Conservation (phyloP, 768 basidiomycete species). For the Phylloporus arenicola region DNA sequence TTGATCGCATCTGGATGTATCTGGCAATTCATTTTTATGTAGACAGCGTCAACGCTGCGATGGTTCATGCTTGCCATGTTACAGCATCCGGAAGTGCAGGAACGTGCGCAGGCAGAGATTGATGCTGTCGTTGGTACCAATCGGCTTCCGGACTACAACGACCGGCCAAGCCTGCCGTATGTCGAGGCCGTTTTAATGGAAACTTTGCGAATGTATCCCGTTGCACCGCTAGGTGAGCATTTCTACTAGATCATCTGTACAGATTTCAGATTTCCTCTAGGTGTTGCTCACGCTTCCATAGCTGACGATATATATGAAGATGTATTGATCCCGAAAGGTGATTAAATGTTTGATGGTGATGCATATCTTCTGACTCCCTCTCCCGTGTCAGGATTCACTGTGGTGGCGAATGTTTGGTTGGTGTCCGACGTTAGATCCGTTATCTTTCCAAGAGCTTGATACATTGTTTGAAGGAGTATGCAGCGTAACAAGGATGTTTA, state of each 20-base stretch:
- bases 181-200: constrained; percentile 28
- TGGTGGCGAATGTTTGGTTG: background rate
- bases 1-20: background rate
- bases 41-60: constrained; percentile 7
- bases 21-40: background rate
- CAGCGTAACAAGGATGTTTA: background rate
- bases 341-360: background rate
- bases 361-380: background rate
- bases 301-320: background rate
- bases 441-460: background rate
- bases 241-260: background rate
- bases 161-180: constrained; percentile 24
- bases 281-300: background rate
- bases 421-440: background rate
- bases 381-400: background rate
- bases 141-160: constrained; percentile 23
- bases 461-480: background rate
- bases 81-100: constrained; percentile 28
- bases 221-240: constrained; percentile 20
- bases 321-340: background rate
- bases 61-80: constrained; percentile 32
- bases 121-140: constrained; percentile 24
- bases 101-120: constrained; percentile 28
- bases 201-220: constrained; percentile 24
- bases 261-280: constrained; percentile 2